Evolutionary conservation across 129 eudicot genomes (phyloP), one percentile per base, ranked within the genome.

Genomic region (Saussurea involucrata): DNA sequence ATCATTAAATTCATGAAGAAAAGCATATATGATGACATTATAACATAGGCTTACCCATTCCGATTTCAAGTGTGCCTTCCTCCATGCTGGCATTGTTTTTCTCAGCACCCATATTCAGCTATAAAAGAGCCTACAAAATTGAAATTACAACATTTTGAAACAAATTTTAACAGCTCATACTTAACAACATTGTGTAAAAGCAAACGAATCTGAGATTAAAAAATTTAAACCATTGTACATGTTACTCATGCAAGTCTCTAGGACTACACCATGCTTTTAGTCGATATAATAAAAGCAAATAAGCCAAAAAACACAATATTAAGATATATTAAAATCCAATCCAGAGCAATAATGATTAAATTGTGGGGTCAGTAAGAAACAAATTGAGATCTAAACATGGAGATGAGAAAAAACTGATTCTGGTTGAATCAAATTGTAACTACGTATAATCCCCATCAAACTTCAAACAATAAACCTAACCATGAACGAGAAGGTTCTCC

Each of bases 51-150:
- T 88, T 77, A 93, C 98, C 98, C 90, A 93, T 90, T 72, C 98
- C 98, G 64, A 93, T 87, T 83, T 93, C 98, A 67, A 93, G 87
- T 24, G 87, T 90, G 74, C 96, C 96, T 79, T 93, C 98, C 64
- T 90, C 98, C 83, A 84, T 73, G 31, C 87, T 89, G 80, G 66
- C 42, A 76, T 83, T 85, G 83, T 88, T 93, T 66, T 84, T 83
- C 31, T 76, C 89, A 44, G 33, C 85, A 37, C 92, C 96, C 98
- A 93, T 93, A 18, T 53, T 88, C 65, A 79, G 67, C 83, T 78
- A 63, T 20, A 63, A 58, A 80, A 55, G 33, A 58, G 29, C 69
- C 79, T 73, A 28, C 53, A 74, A 12, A 74, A 46, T 7, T 22
- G 22, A 22, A 70, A 58, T 37, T 29, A 18, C 11, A 63, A 12